Base-by-base conservation (phyloP, 2,329 filamentous ascomycete species). In the Leptographium wingfieldii region DNA sequence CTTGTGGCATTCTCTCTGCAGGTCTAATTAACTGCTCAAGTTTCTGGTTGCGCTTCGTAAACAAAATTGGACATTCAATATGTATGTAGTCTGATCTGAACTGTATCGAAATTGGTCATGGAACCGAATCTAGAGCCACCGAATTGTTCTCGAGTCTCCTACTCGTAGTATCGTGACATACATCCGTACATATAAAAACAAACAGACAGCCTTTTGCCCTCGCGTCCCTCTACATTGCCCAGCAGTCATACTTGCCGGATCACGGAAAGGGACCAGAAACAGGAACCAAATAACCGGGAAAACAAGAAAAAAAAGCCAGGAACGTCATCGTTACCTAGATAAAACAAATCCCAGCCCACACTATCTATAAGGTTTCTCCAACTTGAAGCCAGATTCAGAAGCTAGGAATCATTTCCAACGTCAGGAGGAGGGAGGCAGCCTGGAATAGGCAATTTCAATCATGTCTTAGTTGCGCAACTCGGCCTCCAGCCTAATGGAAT, bases 321-420 rank as follows among this genome's bases (percentile, higher is more conserved):
- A 61, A 57, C 49, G 56, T 49, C 31, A n/a, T 31, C 51, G 51
- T 60, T 51, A 49, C 55, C 49, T 38, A 49, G 55, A 51, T 27
- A 57, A 27, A 54, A 25, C 40, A 59, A 48, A 62, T 56, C 51
- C 51, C 53, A 52, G 14, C 25, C 33, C 33, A 22, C 29, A 31
- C 53, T 19, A 58, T 58, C 55, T 56, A 61, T 52, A 25, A 22
- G 14, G 59, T 43, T 49, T 35, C 60, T 48, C 64, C 63, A 49
- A 58, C 56, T 60, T 57, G 64, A 59, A 61, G 65, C 64, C 57
- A 64, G 63, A 62, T 62, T 60, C 63, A 59, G 59, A 65, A 62
- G 60, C 68, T 64, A 61, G 67, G 12, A 66, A 62, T 67, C 67
- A 61, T 66, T 55, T 65, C 65, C 64, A 65, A 65, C 65, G 60